Percentiles rank a stretch among this genome's conserved stretches.
phyloP scores from a whole-genome alignment of 495 filamentous ascomycete species.

The Hypoxylon cercidicola region DNA sequence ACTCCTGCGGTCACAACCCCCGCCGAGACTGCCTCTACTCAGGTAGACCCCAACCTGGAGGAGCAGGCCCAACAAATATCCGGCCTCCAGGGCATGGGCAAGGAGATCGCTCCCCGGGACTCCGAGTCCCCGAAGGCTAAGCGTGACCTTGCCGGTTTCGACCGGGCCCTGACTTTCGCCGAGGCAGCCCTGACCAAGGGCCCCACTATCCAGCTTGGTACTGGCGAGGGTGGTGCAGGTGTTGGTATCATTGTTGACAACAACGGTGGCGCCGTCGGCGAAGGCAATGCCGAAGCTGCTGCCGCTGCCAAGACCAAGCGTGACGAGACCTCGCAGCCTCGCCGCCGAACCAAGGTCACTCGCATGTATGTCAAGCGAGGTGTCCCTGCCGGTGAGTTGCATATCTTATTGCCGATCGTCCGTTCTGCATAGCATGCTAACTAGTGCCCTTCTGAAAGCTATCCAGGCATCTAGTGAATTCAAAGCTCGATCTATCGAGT shows the following conservation, averaged over 20 bases:
- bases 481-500: constrained; percentile 41
- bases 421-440: constrained; percentile 17
- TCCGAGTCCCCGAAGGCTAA: constrained; percentile 41
- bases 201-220: constrained; percentile 58
- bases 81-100: constrained; percentile 60
- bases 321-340: constrained; percentile 45
- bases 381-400: constrained; percentile 54
- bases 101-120: constrained; percentile 58
- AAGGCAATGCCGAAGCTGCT: constrained; percentile 13
- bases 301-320: constrained; percentile 38
- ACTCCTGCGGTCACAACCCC: constrained; percentile 23
- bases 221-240: constrained; percentile 57
- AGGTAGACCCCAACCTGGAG: constrained; percentile 49
- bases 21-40: constrained; percentile 3
- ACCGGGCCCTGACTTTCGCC: constrained; percentile 59
- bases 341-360: constrained; percentile 57
- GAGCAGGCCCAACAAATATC: constrained; percentile 56
- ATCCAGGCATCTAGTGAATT: constrained; percentile 48
- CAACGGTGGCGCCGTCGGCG: constrained; percentile 39
- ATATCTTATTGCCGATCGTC: background rate
- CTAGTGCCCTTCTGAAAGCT: constrained; percentile 38
- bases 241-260: constrained; percentile 62
- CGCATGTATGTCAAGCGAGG: constrained; percentile 62
- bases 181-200: constrained; percentile 58
- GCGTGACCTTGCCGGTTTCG: constrained; percentile 59